Percentiles rank a stretch among this genome's conserved stretches.
These are phyloP conservation scores for Colletotrichum zoysiae DNA, from an alignment of 2,329 filamentous ascomycete species.

Conservation along the genomic window DNA sequence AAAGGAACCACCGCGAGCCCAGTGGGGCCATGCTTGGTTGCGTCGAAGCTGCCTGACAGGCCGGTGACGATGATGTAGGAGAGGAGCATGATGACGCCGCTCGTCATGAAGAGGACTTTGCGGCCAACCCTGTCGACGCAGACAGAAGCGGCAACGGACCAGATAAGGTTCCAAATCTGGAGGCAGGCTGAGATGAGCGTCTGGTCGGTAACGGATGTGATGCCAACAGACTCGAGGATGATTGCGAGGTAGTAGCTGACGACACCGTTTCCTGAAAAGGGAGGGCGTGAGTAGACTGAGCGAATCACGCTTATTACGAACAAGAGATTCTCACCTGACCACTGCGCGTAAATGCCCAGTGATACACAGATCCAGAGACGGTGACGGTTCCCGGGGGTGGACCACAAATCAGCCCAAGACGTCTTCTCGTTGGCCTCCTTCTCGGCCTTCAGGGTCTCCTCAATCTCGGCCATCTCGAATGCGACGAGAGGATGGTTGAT, in stretches of 20 bases:
- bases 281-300: conserved; percentile 35
- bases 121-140: conserved; percentile 27
- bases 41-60: conserved; percentile 37
- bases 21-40: conserved; percentile 43
- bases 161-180: conserved; percentile 37
- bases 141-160: conserved; percentile 15
- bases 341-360: conserved; percentile 48
- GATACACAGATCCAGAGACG: conserved; percentile 48
- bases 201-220: conserved; percentile 51
- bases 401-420: conserved; percentile 32
- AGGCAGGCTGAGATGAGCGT: conserved; percentile 49
- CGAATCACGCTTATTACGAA: not conserved
- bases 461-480: conserved; percentile 46
- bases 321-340: conserved; percentile 37
- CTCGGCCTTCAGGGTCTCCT: conserved; percentile 42
- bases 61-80: conserved; percentile 32
- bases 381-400: conserved; percentile 47
- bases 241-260: conserved; percentile 60
- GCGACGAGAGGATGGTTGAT: conserved; percentile 34
- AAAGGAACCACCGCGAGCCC: conserved; percentile 51
- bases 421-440: conserved; percentile 25
- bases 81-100: conserved; percentile 28
- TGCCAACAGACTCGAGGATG: conserved; percentile 47
- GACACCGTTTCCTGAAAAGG: conserved; percentile 61
- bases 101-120: not conserved